These are phyloP conservation scores for Sphaerosporella brunnea DNA, from an alignment of 495 filamentous ascomycete species.

Conservation along the genomic window DNA sequence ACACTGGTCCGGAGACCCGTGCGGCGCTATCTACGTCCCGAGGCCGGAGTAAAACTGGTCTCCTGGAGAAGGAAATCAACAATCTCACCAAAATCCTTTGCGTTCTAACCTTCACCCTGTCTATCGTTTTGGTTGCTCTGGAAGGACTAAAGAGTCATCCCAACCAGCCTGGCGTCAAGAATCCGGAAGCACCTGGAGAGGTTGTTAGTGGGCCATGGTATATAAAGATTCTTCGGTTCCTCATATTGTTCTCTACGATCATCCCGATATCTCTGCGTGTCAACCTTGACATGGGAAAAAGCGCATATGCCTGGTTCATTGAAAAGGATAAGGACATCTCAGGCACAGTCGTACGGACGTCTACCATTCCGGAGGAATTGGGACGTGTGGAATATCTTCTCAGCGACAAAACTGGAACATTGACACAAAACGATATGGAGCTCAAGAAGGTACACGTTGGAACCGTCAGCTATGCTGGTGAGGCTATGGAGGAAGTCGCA, in stretches of 20 bases:
- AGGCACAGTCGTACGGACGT: slow-evolving; percentile 83
- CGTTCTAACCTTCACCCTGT: slow-evolving; percentile 65
- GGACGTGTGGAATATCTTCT: slow-evolving; percentile 91
- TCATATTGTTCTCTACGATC: slow-evolving; percentile 97
- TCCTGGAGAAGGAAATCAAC: slow-evolving; percentile 94
- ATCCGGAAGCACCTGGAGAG: slow-evolving; percentile 27
- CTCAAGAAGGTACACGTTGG: slow-evolving; percentile 97
- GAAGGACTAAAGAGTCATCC: slow-evolving; percentile 56
- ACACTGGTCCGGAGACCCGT: slow-evolving; percentile 87
- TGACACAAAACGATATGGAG: slow-evolving; percentile 98
- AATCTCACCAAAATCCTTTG: slow-evolving; percentile 95
- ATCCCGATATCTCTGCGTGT: slow-evolving; percentile 93
- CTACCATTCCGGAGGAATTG: slow-evolving; percentile 92
- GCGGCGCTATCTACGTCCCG: slow-evolving; percentile 84
- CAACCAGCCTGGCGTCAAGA: slow-evolving; percentile 31
- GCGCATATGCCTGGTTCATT: slow-evolving; percentile 89
- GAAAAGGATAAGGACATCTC: slow-evolving; percentile 77
- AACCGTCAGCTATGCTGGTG: slow-evolving; percentile 91
- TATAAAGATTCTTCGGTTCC: slow-evolving; percentile 81
- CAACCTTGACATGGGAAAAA: slow-evolving; percentile 93
- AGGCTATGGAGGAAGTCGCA: slow-evolving; percentile 93
- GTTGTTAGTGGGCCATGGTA: slow-evolving; percentile 44
- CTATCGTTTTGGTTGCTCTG: slow-evolving; percentile 73
- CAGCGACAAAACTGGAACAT: slow-evolving; percentile 91
- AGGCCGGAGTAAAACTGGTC: slow-evolving; percentile 77